Base-by-base conservation (phyloP, 2,329 filamentous ascomycete species). In the Hymenoscyphus scutula region DNA sequence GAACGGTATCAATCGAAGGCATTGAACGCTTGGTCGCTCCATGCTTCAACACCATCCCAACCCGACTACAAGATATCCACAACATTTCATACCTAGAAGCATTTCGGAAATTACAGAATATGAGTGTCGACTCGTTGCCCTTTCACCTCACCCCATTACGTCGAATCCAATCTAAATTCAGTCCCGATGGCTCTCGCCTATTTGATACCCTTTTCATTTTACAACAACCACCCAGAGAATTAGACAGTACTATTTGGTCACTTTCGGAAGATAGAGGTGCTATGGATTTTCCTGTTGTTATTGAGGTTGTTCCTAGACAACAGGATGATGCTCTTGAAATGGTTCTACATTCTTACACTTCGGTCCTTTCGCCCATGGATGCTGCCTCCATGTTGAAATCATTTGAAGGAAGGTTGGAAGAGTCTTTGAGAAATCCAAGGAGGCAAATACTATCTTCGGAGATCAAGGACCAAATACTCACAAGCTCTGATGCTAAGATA, bases 41-140 rank as follows among this genome's bases (percentile, higher is more conserved):
- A 0, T 96, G 92, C 73, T 97, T 97, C 80, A 97, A 97, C 72
- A 96, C 93, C 0, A 76, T 97, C 13, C 92, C 93, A 0, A 72
- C 92, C 1, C 84, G 91, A 29, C 76, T 89, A 29, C 83, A 82
- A 62, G 73, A 77, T 2, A 79, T 91, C 2, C 88, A 92, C 58
- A 75, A 76, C 0, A 73, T 71, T 30, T 68, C 70, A 13, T 73
- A 73, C 45, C 61, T 74, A 1, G 73, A 74, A 62, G 69, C 72
- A 15, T 74, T 73, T 53, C 65, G 72, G 48, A 67, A 66, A 15
- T 55, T 74, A 1, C 72, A 75, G 59, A 51, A 54, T 3, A 60
- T 85, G 29, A 92, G 90, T 70, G 77, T 84, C 0, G 80, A 87
- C 0, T 76, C 87, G 1, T 69, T 94, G 19, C 79, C 82, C 0